phyloP scores from a whole-genome alignment of 2,329 filamentous ascomycete species.

The Anisogramma anomala region DNA sequence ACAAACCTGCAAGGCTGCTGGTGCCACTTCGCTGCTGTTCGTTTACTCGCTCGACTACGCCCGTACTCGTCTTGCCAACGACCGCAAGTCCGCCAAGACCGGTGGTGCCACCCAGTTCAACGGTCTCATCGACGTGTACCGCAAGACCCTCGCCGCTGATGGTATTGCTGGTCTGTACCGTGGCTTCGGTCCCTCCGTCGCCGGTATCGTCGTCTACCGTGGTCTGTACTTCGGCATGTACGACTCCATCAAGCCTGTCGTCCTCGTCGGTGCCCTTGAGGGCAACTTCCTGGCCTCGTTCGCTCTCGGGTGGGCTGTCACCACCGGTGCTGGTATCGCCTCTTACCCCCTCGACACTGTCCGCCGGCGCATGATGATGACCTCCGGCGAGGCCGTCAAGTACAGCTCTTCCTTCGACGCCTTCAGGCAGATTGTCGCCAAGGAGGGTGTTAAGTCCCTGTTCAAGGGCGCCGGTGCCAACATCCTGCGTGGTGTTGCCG shows the following conservation, averaged over 20 bases:
- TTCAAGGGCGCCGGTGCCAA: conserved; percentile 99
- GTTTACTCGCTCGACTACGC: conserved; percentile 99
- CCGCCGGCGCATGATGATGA: conserved; percentile 99
- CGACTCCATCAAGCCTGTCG: conserved; percentile 99
- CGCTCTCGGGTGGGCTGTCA: conserved; percentile 96
- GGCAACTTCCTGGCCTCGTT: conserved; percentile 99
- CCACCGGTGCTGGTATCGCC: conserved; percentile 99
- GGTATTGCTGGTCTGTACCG: conserved; percentile 99
- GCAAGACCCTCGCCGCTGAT: conserved; percentile 97
- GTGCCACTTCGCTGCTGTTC: conserved; percentile 99
- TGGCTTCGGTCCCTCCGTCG: conserved; percentile 99
- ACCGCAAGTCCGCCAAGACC: conserved; percentile 96
- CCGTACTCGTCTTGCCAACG: conserved; percentile 99
- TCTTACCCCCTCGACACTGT: conserved; percentile 99
- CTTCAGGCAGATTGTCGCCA: conserved; percentile 89
- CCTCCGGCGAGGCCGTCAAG: conserved; percentile 94
- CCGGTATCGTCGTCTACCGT: conserved; percentile 99
- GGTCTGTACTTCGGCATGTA: conserved; percentile 99
- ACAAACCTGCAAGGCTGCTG: conserved; percentile 56
- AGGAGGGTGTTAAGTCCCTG: conserved; percentile 96
- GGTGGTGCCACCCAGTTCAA: conserved; percentile 99
- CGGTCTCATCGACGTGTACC: conserved; percentile 98
- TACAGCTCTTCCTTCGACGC: conserved; percentile 96
- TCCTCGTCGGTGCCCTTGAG: conserved; percentile 81
- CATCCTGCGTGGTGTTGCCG: conserved; percentile 99